Percentiles rank a stretch among this genome's conserved stretches.
Evolutionary conservation across 331 rosid genomes (phyloP).

Genomic region (Phaseolus coccineus): DNA sequence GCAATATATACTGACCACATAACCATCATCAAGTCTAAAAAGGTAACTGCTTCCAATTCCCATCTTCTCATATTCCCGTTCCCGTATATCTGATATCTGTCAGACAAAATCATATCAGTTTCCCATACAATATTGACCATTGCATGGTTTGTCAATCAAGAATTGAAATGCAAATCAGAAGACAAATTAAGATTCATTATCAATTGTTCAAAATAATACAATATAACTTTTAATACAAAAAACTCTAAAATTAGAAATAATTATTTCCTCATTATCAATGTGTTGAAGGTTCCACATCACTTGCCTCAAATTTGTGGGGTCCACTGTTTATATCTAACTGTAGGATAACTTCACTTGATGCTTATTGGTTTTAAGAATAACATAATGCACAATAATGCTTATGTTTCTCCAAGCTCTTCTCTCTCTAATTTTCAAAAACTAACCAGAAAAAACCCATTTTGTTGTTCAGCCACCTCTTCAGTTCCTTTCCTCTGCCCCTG

Average conservation of each 20-base stretch:
- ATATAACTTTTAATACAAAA: background rate
- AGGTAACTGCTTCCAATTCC: conserved; percentile 99
- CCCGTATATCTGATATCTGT: conserved; percentile 97
- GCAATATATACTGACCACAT: conserved; percentile 81
- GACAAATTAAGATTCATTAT: conserved; percentile 28
- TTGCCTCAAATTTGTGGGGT: background rate
- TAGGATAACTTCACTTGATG: too few relatives aligned
- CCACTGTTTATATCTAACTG: too few relatives aligned
- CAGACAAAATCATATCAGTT: conserved; percentile 29
- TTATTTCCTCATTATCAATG: background rate
- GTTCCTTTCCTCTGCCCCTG: background rate
- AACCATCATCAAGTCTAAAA: conserved; percentile 96
- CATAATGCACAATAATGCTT: background rate
- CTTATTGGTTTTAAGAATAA: too few relatives aligned
- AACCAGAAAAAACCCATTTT: background rate
- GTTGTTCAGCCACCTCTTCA: background rate
- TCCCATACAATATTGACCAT: conserved; percentile 6
- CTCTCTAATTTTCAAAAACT: background rate
- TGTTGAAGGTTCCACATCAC: background rate
- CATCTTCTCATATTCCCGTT: conserved; percentile 88
- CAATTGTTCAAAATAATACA: background rate
- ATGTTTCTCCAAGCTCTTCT: background rate
- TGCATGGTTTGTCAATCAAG: background rate
- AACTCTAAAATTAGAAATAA: conserved; percentile 9
- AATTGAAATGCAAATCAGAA: conserved; percentile 3